Conservation (phyloP, 495 filamentous ascomycete species). For the Penicillium soppii region DNA sequence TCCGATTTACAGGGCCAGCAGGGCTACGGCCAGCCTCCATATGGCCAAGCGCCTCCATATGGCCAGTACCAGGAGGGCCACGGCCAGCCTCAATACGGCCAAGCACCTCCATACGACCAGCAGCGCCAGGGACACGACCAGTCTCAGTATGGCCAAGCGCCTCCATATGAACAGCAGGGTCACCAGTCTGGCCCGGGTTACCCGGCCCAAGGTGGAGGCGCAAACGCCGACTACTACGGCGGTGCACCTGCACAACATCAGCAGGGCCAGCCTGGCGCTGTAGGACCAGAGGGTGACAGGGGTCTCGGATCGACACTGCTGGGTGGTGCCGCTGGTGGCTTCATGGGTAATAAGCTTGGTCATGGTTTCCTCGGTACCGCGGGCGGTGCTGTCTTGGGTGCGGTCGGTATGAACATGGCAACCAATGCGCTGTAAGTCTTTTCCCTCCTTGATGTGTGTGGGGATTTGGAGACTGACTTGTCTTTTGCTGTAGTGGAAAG, state of each 20-base stretch:
- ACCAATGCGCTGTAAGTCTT: constrained; percentile 36
- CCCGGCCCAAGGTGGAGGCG: constrained; percentile 22
- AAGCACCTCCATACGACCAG: constrained; percentile 16
- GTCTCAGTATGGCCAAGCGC: constrained; percentile 11
- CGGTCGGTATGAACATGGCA: constrained; percentile 40
- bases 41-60: constrained; percentile 15
- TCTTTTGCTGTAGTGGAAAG: constrained; percentile 13
- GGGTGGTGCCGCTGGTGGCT: constrained; percentile 44
- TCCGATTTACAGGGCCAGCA: constrained; percentile 19
- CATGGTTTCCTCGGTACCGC: constrained; percentile 41
- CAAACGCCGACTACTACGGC: constrained; percentile 21
- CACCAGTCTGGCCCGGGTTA: too few relatives aligned
- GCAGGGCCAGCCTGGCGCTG: constrained; percentile 16
- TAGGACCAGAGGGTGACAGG: constrained; percentile 33
- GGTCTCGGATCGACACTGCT: constrained; percentile 44
- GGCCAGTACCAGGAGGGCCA: constrained; percentile 19
- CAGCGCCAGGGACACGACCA: constrained; percentile 20
- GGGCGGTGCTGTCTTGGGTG: constrained; percentile 44
- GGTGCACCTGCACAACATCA: constrained; percentile 13
- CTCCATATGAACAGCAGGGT: constrained; percentile 24
- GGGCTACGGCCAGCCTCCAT: constrained; percentile 14
- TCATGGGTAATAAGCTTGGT: constrained; percentile 43
- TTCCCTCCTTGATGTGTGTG: not conserved
- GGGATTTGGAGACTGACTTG: constrained; percentile 10
- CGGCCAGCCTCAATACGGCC: not conserved